phyloP scores from a whole-genome alignment of 1,139 yeast genomes.

The Pichia sp. region DNA sequence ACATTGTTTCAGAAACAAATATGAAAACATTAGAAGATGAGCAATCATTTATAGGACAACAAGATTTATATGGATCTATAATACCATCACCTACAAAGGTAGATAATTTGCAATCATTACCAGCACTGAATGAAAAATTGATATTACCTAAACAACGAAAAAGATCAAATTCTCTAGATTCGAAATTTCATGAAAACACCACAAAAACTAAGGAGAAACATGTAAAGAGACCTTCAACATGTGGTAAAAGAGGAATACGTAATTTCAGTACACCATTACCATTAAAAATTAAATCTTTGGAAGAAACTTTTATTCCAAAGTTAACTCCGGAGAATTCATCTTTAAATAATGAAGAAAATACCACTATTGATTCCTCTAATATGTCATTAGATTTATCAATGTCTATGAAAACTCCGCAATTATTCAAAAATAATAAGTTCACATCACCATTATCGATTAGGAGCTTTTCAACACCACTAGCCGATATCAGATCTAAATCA shows the following conservation, averaged over 20 bases:
- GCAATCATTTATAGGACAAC: conserved; percentile 16
- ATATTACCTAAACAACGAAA: conserved; percentile 22
- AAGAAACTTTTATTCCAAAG: conserved; percentile 26
- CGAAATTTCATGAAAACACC: background rate
- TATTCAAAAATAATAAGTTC: background rate
- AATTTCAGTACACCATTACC: conserved; percentile 22
- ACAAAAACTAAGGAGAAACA: background rate
- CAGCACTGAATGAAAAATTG: conserved; percentile 17
- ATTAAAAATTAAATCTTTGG: conserved; percentile 22
- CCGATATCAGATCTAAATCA: conserved; percentile 14
- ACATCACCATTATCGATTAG: conserved; percentile 17
- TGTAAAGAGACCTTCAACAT: conserved; percentile 9
- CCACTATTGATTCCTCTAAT: background rate
- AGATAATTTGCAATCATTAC: conserved; percentile 15
- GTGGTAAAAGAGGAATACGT: conserved; percentile 16
- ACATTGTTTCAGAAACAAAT: background rate
- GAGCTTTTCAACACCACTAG: conserved; percentile 22
- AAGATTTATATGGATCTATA: conserved; percentile 21
- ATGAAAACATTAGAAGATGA: conserved; percentile 1
- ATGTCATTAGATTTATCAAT: conserved; percentile 1
- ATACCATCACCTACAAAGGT: conserved; percentile 23
- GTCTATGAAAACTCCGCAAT: conserved; percentile 6
- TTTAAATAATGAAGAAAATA: background rate
- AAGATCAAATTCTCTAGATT: conserved; percentile 7
- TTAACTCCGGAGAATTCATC: conserved; percentile 22